Evolutionary conservation across 306 rosid species (phyloP).

Genomic region (Rosa rugosa): DNA sequence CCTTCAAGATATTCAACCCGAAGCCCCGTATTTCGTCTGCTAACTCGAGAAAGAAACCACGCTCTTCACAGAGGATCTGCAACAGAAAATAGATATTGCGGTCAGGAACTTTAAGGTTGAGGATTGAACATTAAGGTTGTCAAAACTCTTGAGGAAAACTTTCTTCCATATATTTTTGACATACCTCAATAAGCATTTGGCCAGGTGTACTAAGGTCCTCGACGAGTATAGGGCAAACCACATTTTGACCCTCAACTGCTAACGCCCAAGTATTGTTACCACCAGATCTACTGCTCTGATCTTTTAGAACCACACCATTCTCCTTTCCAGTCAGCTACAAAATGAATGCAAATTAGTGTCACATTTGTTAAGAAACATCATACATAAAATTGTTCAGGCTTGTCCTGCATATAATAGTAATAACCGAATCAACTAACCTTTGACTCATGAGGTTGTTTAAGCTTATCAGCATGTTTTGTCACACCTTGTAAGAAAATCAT

Average conservation of each 20-base stretch:
- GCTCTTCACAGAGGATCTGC: conserved; percentile 82
- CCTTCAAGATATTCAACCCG: conserved; percentile 77
- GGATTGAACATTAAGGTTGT: neutral
- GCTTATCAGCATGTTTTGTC: conserved; percentile 62
- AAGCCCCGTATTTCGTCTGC: conserved; percentile 59
- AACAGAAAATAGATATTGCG: conserved; percentile 21
- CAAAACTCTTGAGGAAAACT: conserved; percentile 8
- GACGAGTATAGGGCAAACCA: conserved; percentile 78
- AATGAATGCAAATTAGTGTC: conserved; percentile 21
- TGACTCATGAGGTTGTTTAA: conserved; percentile 56
- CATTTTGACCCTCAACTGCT: conserved; percentile 61
- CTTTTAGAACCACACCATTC: conserved; percentile 42
- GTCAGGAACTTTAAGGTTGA: neutral
- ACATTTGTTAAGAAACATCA: conserved; percentile 22
- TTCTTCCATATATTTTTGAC: neutral
- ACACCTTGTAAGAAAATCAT: conserved; percentile 72
- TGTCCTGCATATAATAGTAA: neutral
- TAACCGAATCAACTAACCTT: conserved; percentile 48
- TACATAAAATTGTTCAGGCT: neutral
- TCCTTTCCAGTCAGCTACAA: conserved; percentile 54
- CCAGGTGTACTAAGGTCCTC: conserved; percentile 76
- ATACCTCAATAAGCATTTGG: conserved; percentile 91
- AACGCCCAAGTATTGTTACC: conserved; percentile 65
- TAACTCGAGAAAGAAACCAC: conserved; percentile 75
- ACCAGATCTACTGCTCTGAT: conserved; percentile 30